Evolutionary conservation across 306 rosid genomes (phyloP).

Genomic region (Casuarina equisetifolia): DNA sequence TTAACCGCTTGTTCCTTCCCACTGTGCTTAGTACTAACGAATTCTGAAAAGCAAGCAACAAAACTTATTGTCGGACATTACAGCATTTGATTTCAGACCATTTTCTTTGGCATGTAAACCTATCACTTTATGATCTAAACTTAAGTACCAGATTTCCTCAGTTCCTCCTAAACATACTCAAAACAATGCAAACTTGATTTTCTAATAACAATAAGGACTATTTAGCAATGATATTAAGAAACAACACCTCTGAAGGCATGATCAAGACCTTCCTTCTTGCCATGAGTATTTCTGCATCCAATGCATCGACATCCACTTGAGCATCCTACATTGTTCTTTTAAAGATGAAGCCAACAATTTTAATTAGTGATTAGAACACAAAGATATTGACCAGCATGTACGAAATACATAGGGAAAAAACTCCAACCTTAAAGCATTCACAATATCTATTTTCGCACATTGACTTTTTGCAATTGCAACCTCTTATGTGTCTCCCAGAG

Average conservation of each 20-base stretch:
- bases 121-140: no score
- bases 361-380: conserved; percentile 13
- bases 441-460: conserved; percentile 76
- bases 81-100: no score
- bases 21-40: no score
- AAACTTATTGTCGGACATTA: no score
- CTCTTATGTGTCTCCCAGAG: conserved; percentile 68
- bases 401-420: neutral
- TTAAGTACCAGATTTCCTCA: no score
- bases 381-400: neutral
- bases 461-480: conserved; percentile 79
- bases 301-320: conserved; percentile 67
- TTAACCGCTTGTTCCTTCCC: no score
- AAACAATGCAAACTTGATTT: no score
- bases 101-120: no score
- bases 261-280: conserved; percentile 62
- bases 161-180: no score
- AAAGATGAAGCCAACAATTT: conserved; percentile 10
- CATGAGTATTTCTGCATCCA: conserved; percentile 61
- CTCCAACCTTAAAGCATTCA: conserved; percentile 74
- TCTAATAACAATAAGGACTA: no score
- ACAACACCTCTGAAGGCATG: conserved; percentile 15
- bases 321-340: conserved; percentile 74
- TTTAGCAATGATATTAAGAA: neutral
- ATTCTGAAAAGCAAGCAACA: no score